Base-by-base conservation (phyloP, 108 stramenopile species). In the Pseudonitzschia multiseries region DNA sequence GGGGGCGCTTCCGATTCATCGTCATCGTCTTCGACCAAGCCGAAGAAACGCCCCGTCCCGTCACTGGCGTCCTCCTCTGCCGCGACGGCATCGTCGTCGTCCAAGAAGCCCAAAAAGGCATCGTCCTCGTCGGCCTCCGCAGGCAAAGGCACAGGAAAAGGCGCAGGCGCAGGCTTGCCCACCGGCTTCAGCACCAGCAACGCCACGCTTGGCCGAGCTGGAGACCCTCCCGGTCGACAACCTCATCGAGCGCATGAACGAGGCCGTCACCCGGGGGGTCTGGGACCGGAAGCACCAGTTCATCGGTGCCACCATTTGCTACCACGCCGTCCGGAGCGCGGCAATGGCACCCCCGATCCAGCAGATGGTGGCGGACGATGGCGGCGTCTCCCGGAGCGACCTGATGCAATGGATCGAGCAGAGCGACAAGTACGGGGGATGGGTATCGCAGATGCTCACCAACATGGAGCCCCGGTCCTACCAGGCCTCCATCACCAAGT, bases 261-360 rank as follows among this genome's bases (percentile, higher is more conserved):
- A 71, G 4, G 86, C 83, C 13, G 71, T 85, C 31, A 71, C 77
- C 0, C 41, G 51, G 31, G 66, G 72, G 20, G 15, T 56, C 13
- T 88, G 84, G 84, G 87, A 88, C 20, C 74, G 87, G 33, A 71
- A 72, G 46, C 74, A 81, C 71, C 82, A 83, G 50, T 53, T 88
- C 20, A 81, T 88, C 36, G 84, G 84, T 32, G 42, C 75, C 42
- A 61, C 75, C 20, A 70, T 88, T 44, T 44, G 71, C 27, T 51
- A 68, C 10, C 78, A 73, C 57, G 87, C 87, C 51, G 79, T 84
- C 27, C 57, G 57, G 57, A 82, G 76, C 4, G 74, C 81, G 22
- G 76, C 78, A 5, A n/a, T n/a, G 15, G 42, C 43, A 0, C 44
- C 43, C 9, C 36, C 69, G 17, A 74, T 86, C 9, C 79, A 74